Evolutionary conservation across 2,329 filamentous ascomycete species (phyloP).

Genomic region (Aspergillus pseudoterreus): DNA sequence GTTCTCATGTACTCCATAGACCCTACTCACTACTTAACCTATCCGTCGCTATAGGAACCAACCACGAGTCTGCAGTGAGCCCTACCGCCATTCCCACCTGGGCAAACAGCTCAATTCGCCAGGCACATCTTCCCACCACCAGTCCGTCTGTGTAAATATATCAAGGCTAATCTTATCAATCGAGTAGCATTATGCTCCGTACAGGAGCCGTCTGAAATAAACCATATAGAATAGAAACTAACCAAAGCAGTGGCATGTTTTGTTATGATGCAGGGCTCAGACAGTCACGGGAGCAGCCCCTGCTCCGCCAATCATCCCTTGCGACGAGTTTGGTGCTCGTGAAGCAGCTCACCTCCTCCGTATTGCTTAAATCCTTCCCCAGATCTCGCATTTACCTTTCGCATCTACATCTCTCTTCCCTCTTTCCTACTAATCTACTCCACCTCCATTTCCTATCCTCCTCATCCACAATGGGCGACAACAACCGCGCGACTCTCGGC

Average conservation of each 20-base stretch:
- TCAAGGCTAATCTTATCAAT: background rate
- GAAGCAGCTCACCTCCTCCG: too few relatives aligned
- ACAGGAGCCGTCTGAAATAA: background rate
- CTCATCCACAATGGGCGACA: conserved; percentile 33
- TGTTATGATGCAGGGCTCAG: conserved; percentile 15
- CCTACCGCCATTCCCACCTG: background rate
- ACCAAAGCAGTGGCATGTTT: conserved; percentile 14
- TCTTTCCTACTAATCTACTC: conserved; percentile 7
- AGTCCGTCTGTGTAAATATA: background rate
- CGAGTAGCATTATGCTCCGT: too few relatives aligned
- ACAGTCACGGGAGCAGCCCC: conserved; percentile 17
- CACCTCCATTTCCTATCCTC: background rate
- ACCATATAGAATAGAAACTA: background rate
- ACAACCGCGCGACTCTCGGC: conserved; percentile 24
- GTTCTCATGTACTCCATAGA: too few relatives aligned
- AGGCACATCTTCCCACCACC: background rate
- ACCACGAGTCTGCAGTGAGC: background rate
- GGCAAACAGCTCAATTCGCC: background rate
- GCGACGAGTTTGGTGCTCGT: conserved; percentile 45
- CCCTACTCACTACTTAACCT: too few relatives aligned
- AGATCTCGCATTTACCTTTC: conserved; percentile 57
- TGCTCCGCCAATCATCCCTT: conserved; percentile 15
- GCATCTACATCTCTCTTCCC: conserved; percentile 57
- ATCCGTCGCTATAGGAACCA: too few relatives aligned
- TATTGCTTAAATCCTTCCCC: conserved; percentile 24